These are phyloP conservation scores for Talaromyces sp. DNA, from an alignment of 2,329 filamentous ascomycete genomes.

Conservation along the genomic window DNA sequence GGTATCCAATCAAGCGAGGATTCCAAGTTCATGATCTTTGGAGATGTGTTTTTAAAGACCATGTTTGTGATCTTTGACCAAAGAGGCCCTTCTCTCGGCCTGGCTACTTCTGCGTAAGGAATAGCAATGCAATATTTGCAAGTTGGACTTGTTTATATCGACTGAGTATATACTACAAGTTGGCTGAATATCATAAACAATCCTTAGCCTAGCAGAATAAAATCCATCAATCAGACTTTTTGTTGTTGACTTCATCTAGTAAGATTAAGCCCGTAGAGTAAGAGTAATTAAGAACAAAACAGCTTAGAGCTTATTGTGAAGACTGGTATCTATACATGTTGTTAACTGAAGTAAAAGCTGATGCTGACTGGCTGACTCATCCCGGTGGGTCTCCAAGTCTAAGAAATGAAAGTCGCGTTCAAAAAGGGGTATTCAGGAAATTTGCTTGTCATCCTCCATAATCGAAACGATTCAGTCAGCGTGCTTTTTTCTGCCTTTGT, in stretches of 20 bases:
- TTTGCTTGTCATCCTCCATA: background rate
- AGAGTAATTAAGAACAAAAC: background rate
- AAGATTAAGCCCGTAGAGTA: too few relatives aligned
- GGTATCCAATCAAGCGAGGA: constrained; percentile 57
- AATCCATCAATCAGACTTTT: background rate
- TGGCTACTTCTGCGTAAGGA: constrained; percentile 41
- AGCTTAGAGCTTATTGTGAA: background rate
- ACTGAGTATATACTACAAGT: background rate
- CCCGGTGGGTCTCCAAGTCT: background rate
- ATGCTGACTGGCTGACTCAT: background rate
- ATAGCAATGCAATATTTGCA: background rate
- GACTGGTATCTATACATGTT: background rate
- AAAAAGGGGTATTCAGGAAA: background rate
- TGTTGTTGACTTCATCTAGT: too few relatives aligned
- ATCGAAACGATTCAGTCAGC: background rate
- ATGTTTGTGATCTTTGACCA: constrained; percentile 58
- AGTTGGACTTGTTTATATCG: background rate
- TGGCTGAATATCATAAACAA: background rate
- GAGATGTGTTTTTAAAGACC: constrained; percentile 58
- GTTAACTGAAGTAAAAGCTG: background rate
- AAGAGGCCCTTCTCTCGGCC: constrained; percentile 45
- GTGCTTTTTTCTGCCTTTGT: background rate
- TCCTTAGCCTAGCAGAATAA: background rate
- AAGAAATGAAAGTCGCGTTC: background rate
- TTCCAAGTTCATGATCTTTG: constrained; percentile 53